Evolutionary conservation across 768 basidiomycete genomes (phyloP), one percentile per base, ranked within the genome.

Genomic region (Podaxis carcinomalis): DNA sequence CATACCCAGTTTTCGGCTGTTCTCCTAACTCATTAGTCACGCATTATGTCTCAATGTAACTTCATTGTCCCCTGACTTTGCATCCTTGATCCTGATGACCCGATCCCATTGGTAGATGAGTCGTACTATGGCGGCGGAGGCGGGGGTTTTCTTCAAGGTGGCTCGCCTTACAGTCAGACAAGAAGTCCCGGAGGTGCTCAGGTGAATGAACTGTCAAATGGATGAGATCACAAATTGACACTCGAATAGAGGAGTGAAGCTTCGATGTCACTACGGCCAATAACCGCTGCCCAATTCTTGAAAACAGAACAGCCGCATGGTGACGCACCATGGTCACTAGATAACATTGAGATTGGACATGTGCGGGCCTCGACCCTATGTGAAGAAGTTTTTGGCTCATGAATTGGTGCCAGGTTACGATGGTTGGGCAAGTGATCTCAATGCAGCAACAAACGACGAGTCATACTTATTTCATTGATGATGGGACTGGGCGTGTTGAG

Each of bases 241-340:
- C 5, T 28, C 13, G 27, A 37, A 1, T 53, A 78, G 75, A 76
- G 69, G 64, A 73, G 70, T 49, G 78, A 78, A 62, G 67, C 74
- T 36, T 72, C 77, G 0, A 74, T 77, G 55, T 78, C 70, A 61
- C 19, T 75, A 23, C 80, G 93, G 37, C 92, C 93, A 3, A 82
- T 93, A 54, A 93, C 89, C 2, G 81, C 90, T 66, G 80, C 84
- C 55, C 94, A 96, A 69, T 79, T 97, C 49, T 69, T 78, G 37
- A 81, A 83, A 65, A 90, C 95, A 1, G 80, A 76, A n/a, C 94
- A 95, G 77, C 80, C 87, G 4, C 92, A 96, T 69, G 80, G 89
- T 1, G 95, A 98, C 65, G 89, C 92, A 1, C 93, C 95, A 61
- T 97, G 93, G 86, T 79, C 80, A 62, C 78, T 98, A 36, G 94